phyloP scores from a whole-genome alignment of 2,329 filamentous ascomycete genomes.

The Venturia pyrina region DNA sequence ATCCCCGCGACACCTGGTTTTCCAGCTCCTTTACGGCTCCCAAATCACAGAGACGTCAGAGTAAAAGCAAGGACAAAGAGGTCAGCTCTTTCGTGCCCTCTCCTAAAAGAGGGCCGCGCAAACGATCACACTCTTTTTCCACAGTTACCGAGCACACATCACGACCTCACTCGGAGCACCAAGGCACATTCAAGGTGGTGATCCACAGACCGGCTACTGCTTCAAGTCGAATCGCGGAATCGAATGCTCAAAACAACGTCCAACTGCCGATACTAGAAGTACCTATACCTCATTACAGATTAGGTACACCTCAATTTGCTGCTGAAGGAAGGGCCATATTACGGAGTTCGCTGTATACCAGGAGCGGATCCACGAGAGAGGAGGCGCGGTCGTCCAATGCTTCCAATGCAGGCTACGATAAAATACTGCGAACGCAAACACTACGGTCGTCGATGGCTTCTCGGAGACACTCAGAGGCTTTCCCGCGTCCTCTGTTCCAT shows the following conservation, averaged over 20 bases:
- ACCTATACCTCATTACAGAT: slow-evolving; percentile 71
- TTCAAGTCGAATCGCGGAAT: slow-evolving; percentile 18
- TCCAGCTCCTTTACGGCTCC: slow-evolving; percentile 17
- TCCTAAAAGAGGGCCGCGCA: slow-evolving; percentile 20
- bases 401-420: slow-evolving; percentile 33
- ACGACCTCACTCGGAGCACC: slow-evolving; percentile 42
- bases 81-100: slow-evolving; percentile 13
- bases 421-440: slow-evolving; percentile 33
- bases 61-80: slow-evolving; percentile 1
- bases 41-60: slow-evolving; percentile 16
- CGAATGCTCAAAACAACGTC: background rate
- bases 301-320: slow-evolving; percentile 76
- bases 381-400: slow-evolving; percentile 56
- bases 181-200: slow-evolving; percentile 66
- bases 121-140: slow-evolving; percentile 64
- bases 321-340: slow-evolving; percentile 64
- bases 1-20: slow-evolving; percentile 24
- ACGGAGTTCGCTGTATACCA: slow-evolving; percentile 66
- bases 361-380: slow-evolving; percentile 51
- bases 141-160: slow-evolving; percentile 55
- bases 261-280: slow-evolving; percentile 55
- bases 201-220: slow-evolving; percentile 56
- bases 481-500: slow-evolving; percentile 21
- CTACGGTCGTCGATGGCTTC: slow-evolving; percentile 20
- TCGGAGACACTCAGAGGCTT: slow-evolving; percentile 27